Evolutionary conservation across 306 rosid species (phyloP), one percentile per base, ranked within the genome.

Genomic region (Hippophae tibetana): DNA sequence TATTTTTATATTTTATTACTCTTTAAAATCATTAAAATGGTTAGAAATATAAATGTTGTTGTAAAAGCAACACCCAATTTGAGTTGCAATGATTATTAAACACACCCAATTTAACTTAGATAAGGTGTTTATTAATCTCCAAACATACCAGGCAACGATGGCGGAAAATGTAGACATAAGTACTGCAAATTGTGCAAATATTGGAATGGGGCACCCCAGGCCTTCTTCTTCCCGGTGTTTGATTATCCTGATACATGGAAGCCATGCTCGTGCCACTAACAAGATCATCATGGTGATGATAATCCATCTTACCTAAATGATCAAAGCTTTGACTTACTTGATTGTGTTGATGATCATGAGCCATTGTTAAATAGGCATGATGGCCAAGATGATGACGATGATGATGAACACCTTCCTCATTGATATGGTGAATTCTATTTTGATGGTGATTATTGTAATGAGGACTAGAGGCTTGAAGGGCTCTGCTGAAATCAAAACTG

Each of bases 161-260:
- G 54, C 84, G 82, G 76, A 90, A 79, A 14, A 90, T 38, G 47
- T 81, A 79, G 69, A 73, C 70, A 60, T 84, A 82, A 57, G 70
- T 81, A 46, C 56, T 76, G 58, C 97, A 90, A 60, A 78, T 50
- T 58, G 90, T 64, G 70, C 95, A 90, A 46, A 86, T 90, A 56
- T 81, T 82, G 14, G 95, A 86, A 79, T 90, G 94, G 56, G 89
- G 94, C 73, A 90, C 72, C 68, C 95, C 97, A 0, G 86, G 84
- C 14, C 97, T 61, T 58, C 94, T 70, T 9, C 58, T 65, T 56
- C 67, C 75, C 5, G 47, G 74, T 71, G 63, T 57, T 48, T 63
- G 59, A 38, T 18, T 18, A 18, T 54, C 55, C 8, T 23, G 52
- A 38, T 69, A 61, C 72, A 52, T 44, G 0, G 88, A 67, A 49